Conservation (phyloP, 306 rosid genomes). For the Luffa aegyptiaca region DNA sequence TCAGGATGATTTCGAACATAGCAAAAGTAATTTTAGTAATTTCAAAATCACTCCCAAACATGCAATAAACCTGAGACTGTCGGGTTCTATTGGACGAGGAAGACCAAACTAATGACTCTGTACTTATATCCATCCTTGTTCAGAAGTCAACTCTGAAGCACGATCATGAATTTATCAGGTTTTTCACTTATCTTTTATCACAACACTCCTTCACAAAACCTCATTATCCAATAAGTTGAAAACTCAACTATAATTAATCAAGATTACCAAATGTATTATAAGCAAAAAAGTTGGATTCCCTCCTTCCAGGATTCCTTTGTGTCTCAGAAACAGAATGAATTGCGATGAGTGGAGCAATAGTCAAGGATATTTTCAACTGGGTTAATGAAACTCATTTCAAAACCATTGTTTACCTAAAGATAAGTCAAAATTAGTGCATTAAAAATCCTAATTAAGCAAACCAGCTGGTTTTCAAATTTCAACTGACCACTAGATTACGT, state of each 20-base stretch:
- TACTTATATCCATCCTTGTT: neutral
- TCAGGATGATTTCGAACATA: too few species aligned
- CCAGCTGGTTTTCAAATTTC: neutral
- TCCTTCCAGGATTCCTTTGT: neutral
- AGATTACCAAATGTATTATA: neutral
- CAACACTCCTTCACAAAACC: neutral
- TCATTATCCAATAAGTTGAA: neutral
- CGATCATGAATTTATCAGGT: neutral
- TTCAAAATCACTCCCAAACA: too few species aligned
- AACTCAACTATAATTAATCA: neutral
- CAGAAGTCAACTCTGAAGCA: neutral
- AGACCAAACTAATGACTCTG: neutral
- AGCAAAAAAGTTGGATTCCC: neutral
- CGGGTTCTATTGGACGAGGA: neutral
- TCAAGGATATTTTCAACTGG: neutral
- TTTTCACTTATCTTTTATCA: neutral
- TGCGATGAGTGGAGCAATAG: neutral
- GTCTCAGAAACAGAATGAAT: neutral
- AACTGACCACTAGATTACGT: neutral
- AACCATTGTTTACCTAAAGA: neutral
- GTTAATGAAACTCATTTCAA: neutral
- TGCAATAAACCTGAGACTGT: neutral
- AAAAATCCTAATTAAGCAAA: neutral
- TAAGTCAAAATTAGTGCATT: neutral
- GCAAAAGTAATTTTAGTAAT: too few species aligned